A percentile compares a stretch with the other conserved stretches of the same genome.
Evolutionary conservation across 1,284 basidiomycete genomes (phyloP).

Genomic region (Meripilus lineatus): DNA sequence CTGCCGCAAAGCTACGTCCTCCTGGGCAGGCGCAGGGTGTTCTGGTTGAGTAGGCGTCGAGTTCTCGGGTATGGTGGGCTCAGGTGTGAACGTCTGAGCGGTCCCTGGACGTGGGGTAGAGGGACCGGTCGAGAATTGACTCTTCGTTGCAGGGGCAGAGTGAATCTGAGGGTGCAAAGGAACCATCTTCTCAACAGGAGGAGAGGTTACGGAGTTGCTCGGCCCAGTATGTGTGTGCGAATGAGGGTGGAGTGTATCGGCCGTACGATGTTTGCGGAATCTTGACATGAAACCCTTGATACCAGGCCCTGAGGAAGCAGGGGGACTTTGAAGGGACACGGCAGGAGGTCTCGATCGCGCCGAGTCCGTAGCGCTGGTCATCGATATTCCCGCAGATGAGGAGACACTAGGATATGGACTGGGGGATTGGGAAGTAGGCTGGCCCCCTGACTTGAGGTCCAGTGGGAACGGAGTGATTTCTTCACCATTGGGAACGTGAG

Average conservation of each 20-base stretch:
- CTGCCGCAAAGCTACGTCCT: constrained; percentile 51
- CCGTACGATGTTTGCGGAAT: constrained; percentile 59
- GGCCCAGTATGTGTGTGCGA: constrained; percentile 12
- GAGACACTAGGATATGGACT: constrained; percentile 18
- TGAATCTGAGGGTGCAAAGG: constrained; percentile 15
- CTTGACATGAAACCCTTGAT: constrained; percentile 76
- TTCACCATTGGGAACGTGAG: constrained; percentile 41
- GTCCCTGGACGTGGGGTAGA: constrained; percentile 18
- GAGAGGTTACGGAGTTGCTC: constrained; percentile 9
- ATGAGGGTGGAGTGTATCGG: constrained; percentile 24
- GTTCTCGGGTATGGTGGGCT: constrained; percentile 12
- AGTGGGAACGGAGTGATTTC: constrained; percentile 43
- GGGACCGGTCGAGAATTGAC: constrained; percentile 7
- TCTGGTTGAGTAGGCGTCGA: constrained; percentile 9
- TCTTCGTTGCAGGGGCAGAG: constrained; percentile 21
- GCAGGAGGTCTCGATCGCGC: constrained; percentile 46
- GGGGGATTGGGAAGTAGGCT: constrained; percentile 20
- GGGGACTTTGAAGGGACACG: constrained; percentile 41
- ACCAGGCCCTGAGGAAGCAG: constrained; percentile 66
- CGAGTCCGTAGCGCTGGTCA: constrained; percentile 45
- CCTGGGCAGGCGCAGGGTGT: constrained; percentile 4
- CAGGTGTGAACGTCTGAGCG: constrained; percentile 10
- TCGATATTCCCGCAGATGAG: constrained; percentile 25
- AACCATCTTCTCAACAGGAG: constrained; percentile 4
- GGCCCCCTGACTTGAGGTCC: constrained; percentile 31